Evolutionary conservation across 495 filamentous ascomycete species (phyloP).

Genomic region (Apiosordaria backusii): DNA sequence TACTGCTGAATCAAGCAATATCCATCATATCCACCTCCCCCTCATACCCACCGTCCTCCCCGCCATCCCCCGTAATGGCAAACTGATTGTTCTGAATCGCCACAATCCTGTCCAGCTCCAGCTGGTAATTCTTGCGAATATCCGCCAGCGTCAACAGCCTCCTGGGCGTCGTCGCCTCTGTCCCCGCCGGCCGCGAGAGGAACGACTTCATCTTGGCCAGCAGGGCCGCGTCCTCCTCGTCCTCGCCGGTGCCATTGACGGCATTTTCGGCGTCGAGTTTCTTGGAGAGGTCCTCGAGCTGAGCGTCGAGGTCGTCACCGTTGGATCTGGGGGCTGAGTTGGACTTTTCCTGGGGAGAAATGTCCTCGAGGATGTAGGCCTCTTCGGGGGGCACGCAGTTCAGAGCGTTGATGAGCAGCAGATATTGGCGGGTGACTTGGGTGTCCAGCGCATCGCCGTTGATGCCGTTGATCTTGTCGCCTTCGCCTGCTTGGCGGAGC

Average conservation of each 20-base stretch:
- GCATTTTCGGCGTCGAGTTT: constrained; percentile 18
- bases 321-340: neutral
- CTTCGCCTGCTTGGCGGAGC: constrained; percentile 45
- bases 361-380: constrained; percentile 61
- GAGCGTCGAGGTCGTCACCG: constrained; percentile 27
- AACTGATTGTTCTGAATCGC: constrained; percentile 59
- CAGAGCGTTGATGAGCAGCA: constrained; percentile 84
- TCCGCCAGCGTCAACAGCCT: constrained; percentile 78
- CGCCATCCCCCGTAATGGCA: constrained; percentile 39
- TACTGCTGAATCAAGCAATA: constrained; percentile 25
- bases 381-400: constrained; percentile 77
- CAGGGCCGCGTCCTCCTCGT: constrained; percentile 33
- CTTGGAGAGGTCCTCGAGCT: constrained; percentile 25
- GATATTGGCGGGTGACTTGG: constrained; percentile 63
- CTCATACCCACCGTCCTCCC: too few relatives aligned
- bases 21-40: constrained; percentile 50
- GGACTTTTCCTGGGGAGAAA: constrained; percentile 15
- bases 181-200: constrained; percentile 6
- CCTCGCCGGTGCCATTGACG: constrained; percentile 2
- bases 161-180: constrained; percentile 37
- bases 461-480: constrained; percentile 44
- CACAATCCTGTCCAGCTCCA: constrained; percentile 74
- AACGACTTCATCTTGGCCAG: constrained; percentile 24
- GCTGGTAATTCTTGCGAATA: constrained; percentile 78
- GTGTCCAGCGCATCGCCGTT: constrained; percentile 53